Evolutionary conservation across 306 rosid genomes (phyloP).

Genomic region (Betula pendula): DNA sequence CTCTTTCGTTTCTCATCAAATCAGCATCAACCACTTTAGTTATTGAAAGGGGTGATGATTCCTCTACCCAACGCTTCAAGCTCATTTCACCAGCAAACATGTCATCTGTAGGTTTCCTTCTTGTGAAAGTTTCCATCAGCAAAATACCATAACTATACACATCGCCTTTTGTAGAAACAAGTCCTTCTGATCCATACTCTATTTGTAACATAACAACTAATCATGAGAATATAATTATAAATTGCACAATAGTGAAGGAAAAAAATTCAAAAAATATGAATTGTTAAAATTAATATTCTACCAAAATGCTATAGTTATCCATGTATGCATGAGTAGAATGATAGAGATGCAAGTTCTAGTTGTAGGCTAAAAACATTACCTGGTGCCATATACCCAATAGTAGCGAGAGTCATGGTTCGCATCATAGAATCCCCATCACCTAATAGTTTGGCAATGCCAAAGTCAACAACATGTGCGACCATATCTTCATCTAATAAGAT

Average conservation of each 20-base stretch:
- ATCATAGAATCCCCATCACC: constrained; percentile 20
- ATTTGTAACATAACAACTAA: neutral
- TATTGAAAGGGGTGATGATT: neutral
- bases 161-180: constrained; percentile 12
- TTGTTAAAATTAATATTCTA: too few relatives aligned
- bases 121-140: constrained; percentile 20
- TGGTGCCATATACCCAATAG: constrained; percentile 33
- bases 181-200: constrained; percentile 16
- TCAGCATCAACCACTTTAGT: constrained; percentile 2
- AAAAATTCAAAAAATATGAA: too few relatives aligned
- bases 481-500: constrained; percentile 29
- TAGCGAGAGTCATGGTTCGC: constrained; percentile 7
- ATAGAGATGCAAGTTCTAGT: neutral
- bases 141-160: constrained; percentile 27
- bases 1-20: neutral
- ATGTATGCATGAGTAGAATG: neutral
- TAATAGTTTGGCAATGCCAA: constrained; percentile 32
- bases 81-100: constrained; percentile 18
- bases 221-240: neutral
- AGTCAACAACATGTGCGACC: constrained; percentile 34
- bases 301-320: too few relatives aligned
- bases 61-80: constrained; percentile 17
- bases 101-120: constrained; percentile 17
- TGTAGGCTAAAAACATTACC: neutral
- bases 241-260: neutral